Evolutionary conservation across 208 protist genomes (phyloP).

Genomic region (Wallacemonas sp.): DNA sequence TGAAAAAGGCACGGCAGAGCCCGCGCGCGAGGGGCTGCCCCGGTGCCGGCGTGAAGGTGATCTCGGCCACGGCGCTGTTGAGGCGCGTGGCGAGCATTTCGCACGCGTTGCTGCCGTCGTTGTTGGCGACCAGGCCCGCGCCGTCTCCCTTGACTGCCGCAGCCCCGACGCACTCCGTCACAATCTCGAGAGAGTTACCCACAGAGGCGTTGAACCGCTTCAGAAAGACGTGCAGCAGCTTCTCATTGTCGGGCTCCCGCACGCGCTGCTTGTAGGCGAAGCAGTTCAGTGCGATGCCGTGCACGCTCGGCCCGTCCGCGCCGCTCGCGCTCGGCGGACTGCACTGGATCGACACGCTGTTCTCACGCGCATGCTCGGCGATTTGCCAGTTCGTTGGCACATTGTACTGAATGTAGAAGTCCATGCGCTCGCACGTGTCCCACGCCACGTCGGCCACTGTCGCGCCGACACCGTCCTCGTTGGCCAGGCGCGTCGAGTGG

Average conservation of each 20-base stretch:
- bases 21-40: constrained; percentile 68
- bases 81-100: constrained; percentile 53
- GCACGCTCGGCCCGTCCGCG: constrained; percentile 34
- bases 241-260: constrained; percentile 51
- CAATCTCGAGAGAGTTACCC: constrained; percentile 60
- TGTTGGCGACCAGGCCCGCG: constrained; percentile 9
- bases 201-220: constrained; percentile 80
- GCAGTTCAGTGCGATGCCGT: constrained; percentile 79
- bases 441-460: constrained; percentile 65
- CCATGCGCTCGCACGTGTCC: constrained; percentile 78
- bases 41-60: constrained; percentile 63
- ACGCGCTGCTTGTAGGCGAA: constrained; percentile 82
- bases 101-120: constrained; percentile 27
- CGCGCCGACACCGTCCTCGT: constrained; percentile 21
- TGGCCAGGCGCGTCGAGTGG: constrained; percentile 2
- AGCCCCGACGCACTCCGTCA: constrained; percentile 24
- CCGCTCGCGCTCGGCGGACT: constrained; percentile 38
- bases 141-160: constrained; percentile 7
- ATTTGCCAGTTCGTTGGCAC: constrained; percentile 68
- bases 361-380: constrained; percentile 64
- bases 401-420: constrained; percentile 84
- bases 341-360: constrained; percentile 78
- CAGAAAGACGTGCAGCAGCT: constrained; percentile 73
- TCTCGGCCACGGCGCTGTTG: constrained; percentile 64
- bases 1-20: constrained; percentile 82